Percentiles rank a stretch among this genome's conserved stretches.
Evolutionary conservation across 2,329 filamentous ascomycete genomes (phyloP).

Genomic region (Penicillium sp.): DNA sequence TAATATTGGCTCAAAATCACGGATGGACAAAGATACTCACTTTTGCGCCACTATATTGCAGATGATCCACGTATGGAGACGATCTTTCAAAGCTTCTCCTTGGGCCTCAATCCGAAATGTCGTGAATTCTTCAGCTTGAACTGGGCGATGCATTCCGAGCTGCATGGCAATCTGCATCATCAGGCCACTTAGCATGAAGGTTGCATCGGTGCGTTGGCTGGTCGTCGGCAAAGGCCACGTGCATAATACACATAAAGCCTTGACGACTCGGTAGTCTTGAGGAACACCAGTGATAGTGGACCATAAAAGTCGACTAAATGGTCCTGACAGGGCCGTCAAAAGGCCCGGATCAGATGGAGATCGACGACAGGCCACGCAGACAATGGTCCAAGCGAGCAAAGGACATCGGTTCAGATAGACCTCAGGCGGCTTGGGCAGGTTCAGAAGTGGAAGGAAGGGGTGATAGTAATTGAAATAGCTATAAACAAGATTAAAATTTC

Average conservation of each 20-base stretch:
- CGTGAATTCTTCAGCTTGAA: conserved; percentile 58
- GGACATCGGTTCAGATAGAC: conserved; percentile 59
- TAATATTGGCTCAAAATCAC: conserved; percentile 1
- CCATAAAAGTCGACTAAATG: conserved; percentile 60
- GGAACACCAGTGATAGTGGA: conserved; percentile 60
- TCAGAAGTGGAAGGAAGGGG: conserved; percentile 63
- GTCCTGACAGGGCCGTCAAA: conserved; percentile 51
- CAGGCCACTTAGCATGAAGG: conserved; percentile 63
- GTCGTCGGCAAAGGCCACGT: conserved; percentile 65
- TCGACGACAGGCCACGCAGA: conserved; percentile 61
- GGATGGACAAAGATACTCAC: conserved; percentile 37
- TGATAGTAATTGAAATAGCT: conserved; percentile 66
- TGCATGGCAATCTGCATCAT: conserved; percentile 70
- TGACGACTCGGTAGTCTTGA: conserved; percentile 64
- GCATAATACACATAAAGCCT: conserved; percentile 63
- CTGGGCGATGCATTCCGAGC: conserved; percentile 62
- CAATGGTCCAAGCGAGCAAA: conserved; percentile 65
- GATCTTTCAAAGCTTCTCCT: conserved; percentile 63
- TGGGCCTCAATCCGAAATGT: conserved; percentile 54
- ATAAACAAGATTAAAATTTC: conserved; percentile 29
- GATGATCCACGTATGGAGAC: conserved; percentile 65
- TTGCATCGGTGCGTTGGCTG: conserved; percentile 62
- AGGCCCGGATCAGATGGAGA: conserved; percentile 57
- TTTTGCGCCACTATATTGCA: conserved; percentile 69
- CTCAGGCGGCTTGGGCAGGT: conserved; percentile 55